Percentiles rank a stretch among this genome's conserved stretches.
Evolutionary conservation across 2,329 filamentous ascomycete genomes (phyloP).

Genomic region (Colletotrichum horii): DNA sequence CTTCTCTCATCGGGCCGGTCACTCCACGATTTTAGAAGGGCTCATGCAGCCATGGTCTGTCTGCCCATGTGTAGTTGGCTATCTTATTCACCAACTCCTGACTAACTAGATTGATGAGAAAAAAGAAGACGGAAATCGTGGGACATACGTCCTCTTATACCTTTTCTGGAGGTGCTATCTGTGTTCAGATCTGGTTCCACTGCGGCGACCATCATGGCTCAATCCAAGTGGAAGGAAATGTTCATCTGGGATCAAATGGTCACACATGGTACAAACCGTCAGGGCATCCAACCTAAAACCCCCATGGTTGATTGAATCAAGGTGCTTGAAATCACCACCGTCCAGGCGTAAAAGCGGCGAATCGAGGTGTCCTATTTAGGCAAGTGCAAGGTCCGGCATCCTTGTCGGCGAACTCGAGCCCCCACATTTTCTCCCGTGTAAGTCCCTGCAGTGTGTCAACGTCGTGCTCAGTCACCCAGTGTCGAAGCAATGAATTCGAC

Average conservation of each 20-base stretch:
- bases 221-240: not conserved
- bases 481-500: not conserved
- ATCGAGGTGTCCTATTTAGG: not conserved
- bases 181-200: not conserved
- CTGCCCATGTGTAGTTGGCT: not conserved
- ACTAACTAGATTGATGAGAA: not conserved
- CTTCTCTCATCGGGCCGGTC: not conserved
- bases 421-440: not conserved
- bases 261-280: not conserved
- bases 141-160: accelerated
- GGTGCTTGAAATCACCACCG: not conserved
- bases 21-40: accelerated
- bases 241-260: not conserved
- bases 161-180: not conserved
- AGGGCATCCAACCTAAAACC: not conserved
- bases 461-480: not conserved
- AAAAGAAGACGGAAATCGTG: not conserved
- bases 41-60: not conserved
- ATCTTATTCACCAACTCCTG: not conserved
- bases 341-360: not conserved
- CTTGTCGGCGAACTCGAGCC: not conserved
- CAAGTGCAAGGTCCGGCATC: not conserved
- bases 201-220: not conserved
- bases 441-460: not conserved
- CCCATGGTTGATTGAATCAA: not conserved